A percentile compares a stretch with the other conserved stretches of the same genome.
Conservation (phyloP, 495 filamentous ascomycete species). For the Daldinia vernicosa region DNA sequence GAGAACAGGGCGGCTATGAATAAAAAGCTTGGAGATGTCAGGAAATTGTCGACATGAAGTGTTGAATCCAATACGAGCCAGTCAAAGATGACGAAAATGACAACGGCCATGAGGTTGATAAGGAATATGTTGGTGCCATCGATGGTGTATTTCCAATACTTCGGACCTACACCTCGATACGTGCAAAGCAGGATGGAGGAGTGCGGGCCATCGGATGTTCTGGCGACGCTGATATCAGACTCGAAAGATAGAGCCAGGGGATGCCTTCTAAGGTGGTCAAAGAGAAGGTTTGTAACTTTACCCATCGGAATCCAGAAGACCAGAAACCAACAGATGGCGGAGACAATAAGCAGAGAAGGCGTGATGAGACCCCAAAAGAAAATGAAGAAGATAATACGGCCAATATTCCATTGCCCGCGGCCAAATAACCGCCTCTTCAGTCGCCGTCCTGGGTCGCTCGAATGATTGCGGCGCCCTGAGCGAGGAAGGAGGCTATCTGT, state of each 20-base stretch:
- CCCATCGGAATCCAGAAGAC: slow-evolving; percentile 99
- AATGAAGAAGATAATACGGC: slow-evolving; percentile 92
- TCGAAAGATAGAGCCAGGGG: slow-evolving; percentile 93
- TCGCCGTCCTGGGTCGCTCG: slow-evolving; percentile 51
- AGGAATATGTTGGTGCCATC: slow-evolving; percentile 99
- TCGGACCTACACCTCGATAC: slow-evolving; percentile 90
- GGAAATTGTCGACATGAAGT: slow-evolving; percentile 70
- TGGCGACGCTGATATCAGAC: slow-evolving; percentile 79
- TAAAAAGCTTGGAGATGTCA: slow-evolving; percentile 84
- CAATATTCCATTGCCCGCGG: slow-evolving; percentile 92
- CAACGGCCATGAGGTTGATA: slow-evolving; percentile 92
- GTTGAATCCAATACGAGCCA: slow-evolving; percentile 77
- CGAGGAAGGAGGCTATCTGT: slow-evolving; percentile 89
- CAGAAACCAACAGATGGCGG: slow-evolving; percentile 89
- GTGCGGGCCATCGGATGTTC: slow-evolving; percentile 71
- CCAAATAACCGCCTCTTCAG: slow-evolving; percentile 92
- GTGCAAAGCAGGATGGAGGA: slow-evolving; percentile 95
- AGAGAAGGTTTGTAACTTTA: slow-evolving; percentile 87
- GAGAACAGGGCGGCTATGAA: slow-evolving; percentile 87
- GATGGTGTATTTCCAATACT: slow-evolving; percentile 99
- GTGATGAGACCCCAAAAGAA: slow-evolving; percentile 96
- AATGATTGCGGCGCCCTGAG: slow-evolving; percentile 49
- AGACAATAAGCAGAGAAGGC: slow-evolving; percentile 86
- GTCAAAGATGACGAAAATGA: slow-evolving; percentile 91
- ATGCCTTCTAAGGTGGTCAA: slow-evolving; percentile 91